Percentiles rank a stretch among this genome's conserved stretches.
Evolutionary conservation across 2,329 filamentous ascomycete genomes (phyloP).

Genomic region (Paramyrothecium roridum): DNA sequence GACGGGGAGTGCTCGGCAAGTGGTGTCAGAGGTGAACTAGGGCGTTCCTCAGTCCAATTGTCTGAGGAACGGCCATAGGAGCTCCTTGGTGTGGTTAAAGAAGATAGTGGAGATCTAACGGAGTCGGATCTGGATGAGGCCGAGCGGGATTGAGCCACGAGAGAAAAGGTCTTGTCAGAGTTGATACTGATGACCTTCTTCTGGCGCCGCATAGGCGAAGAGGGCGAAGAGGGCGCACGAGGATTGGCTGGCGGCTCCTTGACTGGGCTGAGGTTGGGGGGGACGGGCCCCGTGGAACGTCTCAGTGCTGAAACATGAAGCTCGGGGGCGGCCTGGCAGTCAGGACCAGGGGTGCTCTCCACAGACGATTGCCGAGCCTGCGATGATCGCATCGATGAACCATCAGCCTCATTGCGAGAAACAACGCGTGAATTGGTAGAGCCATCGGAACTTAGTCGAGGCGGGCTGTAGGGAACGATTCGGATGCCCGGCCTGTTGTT

Average conservation of each 20-base stretch:
- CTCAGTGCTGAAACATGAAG: conserved; percentile 8
- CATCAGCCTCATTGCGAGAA: conserved; percentile 14
- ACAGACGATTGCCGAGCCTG: neutral
- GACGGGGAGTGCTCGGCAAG: conserved; percentile 34
- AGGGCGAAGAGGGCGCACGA: neutral
- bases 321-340: neutral
- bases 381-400: neutral
- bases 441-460: conserved; percentile 28
- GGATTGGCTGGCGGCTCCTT: neutral
- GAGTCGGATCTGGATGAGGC: conserved; percentile 25
- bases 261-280: neutral
- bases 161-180: conserved; percentile 57
- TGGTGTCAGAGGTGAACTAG: conserved; percentile 47
- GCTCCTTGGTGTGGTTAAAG: conserved; percentile 41
- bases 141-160: conserved; percentile 33
- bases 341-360: neutral
- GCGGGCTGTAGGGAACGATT: conserved; percentile 35
- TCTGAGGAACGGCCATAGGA: conserved; percentile 50
- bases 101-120: conserved; percentile 37
- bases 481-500: conserved; percentile 29
- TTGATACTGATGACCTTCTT: conserved; percentile 46
- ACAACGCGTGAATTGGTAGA: conserved; percentile 18
- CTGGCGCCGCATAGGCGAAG: conserved; percentile 19
- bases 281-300: conserved; percentile 1
- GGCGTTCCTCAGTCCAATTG: conserved; percentile 43